Conservation (phyloP, 768 basidiomycete genomes). For the Serendipita indica region DNA sequence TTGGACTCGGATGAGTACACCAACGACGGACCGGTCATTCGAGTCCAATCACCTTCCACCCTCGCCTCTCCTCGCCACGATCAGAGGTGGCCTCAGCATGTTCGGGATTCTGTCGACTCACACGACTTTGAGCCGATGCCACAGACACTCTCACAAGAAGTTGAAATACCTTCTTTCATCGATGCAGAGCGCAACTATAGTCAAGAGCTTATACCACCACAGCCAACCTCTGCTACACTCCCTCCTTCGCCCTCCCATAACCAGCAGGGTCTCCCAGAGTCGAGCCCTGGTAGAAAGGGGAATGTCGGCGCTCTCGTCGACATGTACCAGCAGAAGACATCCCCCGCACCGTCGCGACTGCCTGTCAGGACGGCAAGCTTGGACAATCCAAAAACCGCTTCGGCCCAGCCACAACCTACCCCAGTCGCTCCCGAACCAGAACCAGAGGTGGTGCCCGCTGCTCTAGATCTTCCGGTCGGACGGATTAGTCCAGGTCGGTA, state of each 20-base stretch:
- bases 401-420: conserved; percentile 10
- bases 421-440: conserved; percentile 25
- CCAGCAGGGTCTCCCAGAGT: background rate
- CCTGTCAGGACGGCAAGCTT: conserved; percentile 22
- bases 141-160: conserved; percentile 5
- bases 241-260: conserved; percentile 5
- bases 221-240: conserved; percentile 9
- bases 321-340: conserved; percentile 59
- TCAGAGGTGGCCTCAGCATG: background rate
- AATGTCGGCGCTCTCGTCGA: conserved; percentile 41
- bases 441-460: conserved; percentile 14
- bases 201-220: conserved; percentile 8
- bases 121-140: conserved; percentile 13
- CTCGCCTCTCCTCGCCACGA: conserved; percentile 4
- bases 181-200: conserved; percentile 12
- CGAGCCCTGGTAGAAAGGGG: background rate
- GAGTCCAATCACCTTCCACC: conserved; percentile 1
- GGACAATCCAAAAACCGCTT: conserved; percentile 3
- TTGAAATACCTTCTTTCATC: background rate
- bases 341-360: conserved; percentile 22
- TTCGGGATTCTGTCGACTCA: conserved; percentile 12
- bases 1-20: conserved; percentile 6
- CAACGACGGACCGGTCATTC: background rate
- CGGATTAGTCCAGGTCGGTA: conserved; percentile 58
- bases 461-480: conserved; percentile 23